A percentile compares a stretch with the other conserved stretches of the same genome.
Evolutionary conservation across 768 basidiomycete species (phyloP).

Genomic region (Lactarius pseudohatsudake): DNA sequence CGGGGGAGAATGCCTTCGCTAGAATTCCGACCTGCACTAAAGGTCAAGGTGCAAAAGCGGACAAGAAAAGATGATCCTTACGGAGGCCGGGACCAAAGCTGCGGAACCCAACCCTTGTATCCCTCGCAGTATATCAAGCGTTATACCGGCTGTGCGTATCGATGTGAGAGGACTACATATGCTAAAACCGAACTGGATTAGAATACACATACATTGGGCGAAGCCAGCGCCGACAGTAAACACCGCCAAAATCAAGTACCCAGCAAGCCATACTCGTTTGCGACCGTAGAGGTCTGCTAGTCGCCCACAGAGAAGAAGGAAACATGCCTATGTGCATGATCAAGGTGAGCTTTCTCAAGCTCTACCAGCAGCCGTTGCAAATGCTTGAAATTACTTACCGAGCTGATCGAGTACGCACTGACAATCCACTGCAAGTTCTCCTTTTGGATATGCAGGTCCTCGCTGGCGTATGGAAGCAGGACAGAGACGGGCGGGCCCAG

Average conservation of each 20-base stretch:
- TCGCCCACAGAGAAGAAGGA: slow-evolving; percentile 75
- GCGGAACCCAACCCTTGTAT: slow-evolving; percentile 81
- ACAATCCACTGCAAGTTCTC: slow-evolving; percentile 63
- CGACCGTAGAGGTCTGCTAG: slow-evolving; percentile 79
- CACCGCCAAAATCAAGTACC: slow-evolving; percentile 51
- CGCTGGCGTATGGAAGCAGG: slow-evolving; percentile 35
- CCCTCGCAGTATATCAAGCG: slow-evolving; percentile 70
- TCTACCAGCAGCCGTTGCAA: too few species aligned
- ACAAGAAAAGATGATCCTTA: slow-evolving; percentile 37
- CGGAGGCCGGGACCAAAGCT: slow-evolving; percentile 70
- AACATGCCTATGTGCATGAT: slow-evolving; percentile 55
- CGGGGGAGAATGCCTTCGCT: slow-evolving; percentile 72
- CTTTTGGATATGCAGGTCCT: slow-evolving; percentile 48
- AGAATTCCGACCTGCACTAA: slow-evolving; percentile 70
- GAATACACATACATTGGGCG: slow-evolving; percentile 43
- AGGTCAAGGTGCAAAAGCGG: slow-evolving; percentile 11
- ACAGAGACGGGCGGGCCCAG: slow-evolving; percentile 33
- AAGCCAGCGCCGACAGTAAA: slow-evolving; percentile 70
- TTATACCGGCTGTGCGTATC: slow-evolving; percentile 47
- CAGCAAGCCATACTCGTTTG: slow-evolving; percentile 63
- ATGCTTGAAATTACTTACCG: slow-evolving; percentile 41
- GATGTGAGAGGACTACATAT: background rate
- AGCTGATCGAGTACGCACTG: slow-evolving; percentile 66
- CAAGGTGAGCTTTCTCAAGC: background rate
- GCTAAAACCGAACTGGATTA: background rate